Conservation (phyloP, 805 yeast species). For the Kazachstania taianensis region DNA sequence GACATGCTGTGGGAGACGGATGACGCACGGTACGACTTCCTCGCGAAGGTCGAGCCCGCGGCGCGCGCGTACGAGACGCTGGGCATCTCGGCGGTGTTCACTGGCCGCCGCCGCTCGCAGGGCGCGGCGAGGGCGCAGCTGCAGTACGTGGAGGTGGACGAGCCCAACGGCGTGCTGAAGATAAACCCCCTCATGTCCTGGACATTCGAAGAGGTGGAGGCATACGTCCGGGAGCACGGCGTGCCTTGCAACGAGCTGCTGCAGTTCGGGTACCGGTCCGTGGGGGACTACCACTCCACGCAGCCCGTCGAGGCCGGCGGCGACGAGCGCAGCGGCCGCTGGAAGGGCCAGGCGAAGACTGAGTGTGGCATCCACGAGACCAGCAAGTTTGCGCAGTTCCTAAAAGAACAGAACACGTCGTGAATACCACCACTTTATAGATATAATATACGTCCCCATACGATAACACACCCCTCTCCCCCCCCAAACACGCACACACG, state of each 20-base stretch:
- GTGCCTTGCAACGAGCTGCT: conserved; percentile 83
- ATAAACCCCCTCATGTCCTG: conserved; percentile 84
- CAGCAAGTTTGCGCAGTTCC: conserved; percentile 56
- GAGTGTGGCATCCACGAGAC: conserved; percentile 94
- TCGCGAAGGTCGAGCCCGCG: conserved; percentile 89
- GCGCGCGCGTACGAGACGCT: conserved; percentile 72
- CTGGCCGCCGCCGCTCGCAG: conserved; percentile 85
- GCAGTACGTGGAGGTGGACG: conserved; percentile 69
- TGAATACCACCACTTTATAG: background rate
- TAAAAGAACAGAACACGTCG: conserved; percentile 21
- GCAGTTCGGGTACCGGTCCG: conserved; percentile 79
- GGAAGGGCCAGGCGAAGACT: conserved; percentile 88
- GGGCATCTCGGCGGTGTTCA: conserved; percentile 72
- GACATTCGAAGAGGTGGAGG: conserved; percentile 63
- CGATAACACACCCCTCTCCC: background rate
- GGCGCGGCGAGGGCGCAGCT: conserved; percentile 73
- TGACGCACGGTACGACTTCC: conserved; percentile 70
- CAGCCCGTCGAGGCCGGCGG: conserved; percentile 83
- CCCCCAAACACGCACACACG: background rate
- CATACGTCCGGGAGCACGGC: conserved; percentile 53
- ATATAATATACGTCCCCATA: too few species aligned
- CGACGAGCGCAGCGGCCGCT: conserved; percentile 93
- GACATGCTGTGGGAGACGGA: conserved; percentile 74
- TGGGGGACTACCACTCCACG: conserved; percentile 95
- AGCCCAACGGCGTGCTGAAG: conserved; percentile 59